Conservation (phyloP, 2,329 filamentous ascomycete species). For the Aspergillus fumigatus region DNA sequence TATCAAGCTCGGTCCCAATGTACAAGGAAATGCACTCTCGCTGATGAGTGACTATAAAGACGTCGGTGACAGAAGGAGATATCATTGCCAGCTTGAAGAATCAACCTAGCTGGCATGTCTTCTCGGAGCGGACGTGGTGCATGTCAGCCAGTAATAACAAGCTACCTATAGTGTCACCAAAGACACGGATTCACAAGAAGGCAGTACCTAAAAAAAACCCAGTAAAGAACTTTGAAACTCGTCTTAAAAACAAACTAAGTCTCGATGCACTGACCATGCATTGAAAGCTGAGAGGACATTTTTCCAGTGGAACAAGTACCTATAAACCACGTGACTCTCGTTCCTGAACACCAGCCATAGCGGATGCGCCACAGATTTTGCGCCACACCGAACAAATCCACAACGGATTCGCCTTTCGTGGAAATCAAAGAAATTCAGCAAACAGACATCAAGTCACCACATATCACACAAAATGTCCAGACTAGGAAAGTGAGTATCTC, state of each 20-base stretch:
- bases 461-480: conserved; percentile 42
- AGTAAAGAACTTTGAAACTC: neutral
- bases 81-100: neutral
- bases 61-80: too few relatives aligned
- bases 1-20: too few relatives aligned
- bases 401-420: conserved; percentile 38
- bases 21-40: too few relatives aligned
- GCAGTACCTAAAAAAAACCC: too few relatives aligned
- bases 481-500: conserved; percentile 41
- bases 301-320: neutral
- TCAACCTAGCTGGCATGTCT: too few relatives aligned
- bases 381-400: conserved; percentile 37
- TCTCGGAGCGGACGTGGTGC: too few relatives aligned
- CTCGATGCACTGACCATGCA: neutral
- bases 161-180: too few relatives aligned
- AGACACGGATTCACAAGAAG: too few relatives aligned
- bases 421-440: conserved; percentile 39
- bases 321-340: conserved; percentile 11
- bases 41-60: too few relatives aligned
- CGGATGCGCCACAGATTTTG: conserved; percentile 29
- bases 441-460: conserved; percentile 19
- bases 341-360: conserved; percentile 25
- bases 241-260: neutral
- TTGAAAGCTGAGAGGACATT: neutral
- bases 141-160: neutral